A percentile compares a stretch with the other conserved stretches of the same genome.
Evolutionary conservation across 345 rosid genomes (phyloP).

Genomic region (Hirschfeldia incana): DNA sequence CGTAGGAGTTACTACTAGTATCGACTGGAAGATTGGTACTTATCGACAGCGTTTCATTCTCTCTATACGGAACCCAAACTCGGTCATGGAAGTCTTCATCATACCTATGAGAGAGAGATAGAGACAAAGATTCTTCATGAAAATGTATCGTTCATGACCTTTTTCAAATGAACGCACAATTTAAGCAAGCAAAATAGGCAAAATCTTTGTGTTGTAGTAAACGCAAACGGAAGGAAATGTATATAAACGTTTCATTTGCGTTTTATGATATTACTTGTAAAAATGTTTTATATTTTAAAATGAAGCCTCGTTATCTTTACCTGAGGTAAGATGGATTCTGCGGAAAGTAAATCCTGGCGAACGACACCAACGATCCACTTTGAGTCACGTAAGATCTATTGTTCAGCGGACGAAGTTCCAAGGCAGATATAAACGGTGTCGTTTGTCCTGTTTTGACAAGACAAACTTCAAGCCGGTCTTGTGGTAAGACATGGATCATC

Average conservation of each 20-base stretch:
- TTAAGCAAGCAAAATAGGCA: too few relatives aligned
- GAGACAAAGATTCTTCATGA: neutral
- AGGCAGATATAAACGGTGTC: slow-evolving; percentile 30
- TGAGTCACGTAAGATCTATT: slow-evolving; percentile 23
- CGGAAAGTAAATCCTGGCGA: slow-evolving; percentile 22
- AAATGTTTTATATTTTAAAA: neutral
- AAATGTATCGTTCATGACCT: too few relatives aligned
- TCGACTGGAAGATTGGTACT: slow-evolving; percentile 2
- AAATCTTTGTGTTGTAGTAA: too few relatives aligned
- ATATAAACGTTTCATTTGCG: too few relatives aligned
- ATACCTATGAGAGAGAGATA: slow-evolving; percentile 35
- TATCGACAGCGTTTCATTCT: neutral
- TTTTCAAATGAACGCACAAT: too few relatives aligned
- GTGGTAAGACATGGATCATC: slow-evolving; percentile 30
- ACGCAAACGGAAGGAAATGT: too few relatives aligned
- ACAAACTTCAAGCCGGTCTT: slow-evolving; percentile 34
- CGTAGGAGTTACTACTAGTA: neutral
- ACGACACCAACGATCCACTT: slow-evolving; percentile 33
- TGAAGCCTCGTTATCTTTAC: slow-evolving; percentile 1
- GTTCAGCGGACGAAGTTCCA: slow-evolving; percentile 34
- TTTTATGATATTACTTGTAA: too few relatives aligned
- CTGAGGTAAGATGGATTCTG: slow-evolving; percentile 18
- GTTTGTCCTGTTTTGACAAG: slow-evolving; percentile 29
- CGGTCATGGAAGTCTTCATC: slow-evolving; percentile 47
- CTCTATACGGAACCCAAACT: slow-evolving; percentile 36